These are phyloP conservation scores for Penicillium soppii DNA, from an alignment of 495 filamentous ascomycete genomes.

Conservation along the genomic window DNA sequence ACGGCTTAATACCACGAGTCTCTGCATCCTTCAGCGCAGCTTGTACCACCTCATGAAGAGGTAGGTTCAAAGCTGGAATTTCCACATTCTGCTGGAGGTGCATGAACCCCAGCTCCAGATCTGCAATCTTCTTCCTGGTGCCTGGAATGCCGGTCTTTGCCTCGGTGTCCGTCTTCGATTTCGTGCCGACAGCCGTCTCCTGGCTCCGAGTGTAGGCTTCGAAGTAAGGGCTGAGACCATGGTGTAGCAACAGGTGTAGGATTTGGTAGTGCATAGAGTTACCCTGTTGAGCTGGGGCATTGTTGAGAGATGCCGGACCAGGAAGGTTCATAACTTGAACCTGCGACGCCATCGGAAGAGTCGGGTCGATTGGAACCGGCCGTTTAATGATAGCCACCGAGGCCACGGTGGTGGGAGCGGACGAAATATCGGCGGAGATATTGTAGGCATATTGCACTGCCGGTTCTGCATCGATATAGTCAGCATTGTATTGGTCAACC, in stretches of 20 bases:
- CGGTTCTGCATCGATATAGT: slow-evolving; percentile 18
- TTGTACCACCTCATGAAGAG: slow-evolving; percentile 84
- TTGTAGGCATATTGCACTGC: slow-evolving; percentile 64
- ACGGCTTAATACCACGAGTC: slow-evolving; percentile 60
- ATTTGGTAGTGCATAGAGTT: slow-evolving; percentile 80
- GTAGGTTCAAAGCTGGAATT: slow-evolving; percentile 84
- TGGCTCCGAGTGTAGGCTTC: slow-evolving; percentile 89
- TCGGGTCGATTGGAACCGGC: slow-evolving; percentile 78
- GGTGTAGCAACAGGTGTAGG: slow-evolving; percentile 82
- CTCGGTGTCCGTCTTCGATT: slow-evolving; percentile 76
- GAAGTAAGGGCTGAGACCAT: slow-evolving; percentile 88
- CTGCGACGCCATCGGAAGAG: slow-evolving; percentile 74
- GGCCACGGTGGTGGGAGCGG: slow-evolving; percentile 72
- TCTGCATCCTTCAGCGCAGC: slow-evolving; percentile 74
- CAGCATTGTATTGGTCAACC: slow-evolving; percentile 1
- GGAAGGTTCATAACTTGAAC: slow-evolving; percentile 91
- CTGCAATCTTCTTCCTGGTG: slow-evolving; percentile 91
- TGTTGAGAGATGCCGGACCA: slow-evolving; percentile 65
- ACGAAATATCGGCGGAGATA: slow-evolving; percentile 77
- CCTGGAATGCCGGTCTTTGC: slow-evolving; percentile 93
- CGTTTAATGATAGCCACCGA: slow-evolving; percentile 89
- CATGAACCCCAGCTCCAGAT: slow-evolving; percentile 82
- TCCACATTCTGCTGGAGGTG: slow-evolving; percentile 97
- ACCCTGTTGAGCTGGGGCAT: slow-evolving; percentile 62
- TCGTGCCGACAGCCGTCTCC: slow-evolving; percentile 60